Conservation (phyloP, 2,329 filamentous ascomycete species). For the Dactylellina cionopaga region DNA sequence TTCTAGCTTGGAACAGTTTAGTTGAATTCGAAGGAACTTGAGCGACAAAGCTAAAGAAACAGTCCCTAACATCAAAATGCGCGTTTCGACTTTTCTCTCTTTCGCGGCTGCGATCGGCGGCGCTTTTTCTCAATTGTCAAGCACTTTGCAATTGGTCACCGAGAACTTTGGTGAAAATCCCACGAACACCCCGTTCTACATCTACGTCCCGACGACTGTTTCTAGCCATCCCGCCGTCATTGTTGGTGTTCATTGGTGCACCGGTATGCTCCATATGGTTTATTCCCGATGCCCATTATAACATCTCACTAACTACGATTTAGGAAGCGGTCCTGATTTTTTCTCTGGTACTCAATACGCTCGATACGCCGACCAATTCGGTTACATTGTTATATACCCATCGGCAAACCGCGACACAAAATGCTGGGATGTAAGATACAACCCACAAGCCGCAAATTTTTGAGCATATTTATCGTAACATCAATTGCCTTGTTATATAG, state of each 20-base stretch:
- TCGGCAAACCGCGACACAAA: slow-evolving; percentile 55
- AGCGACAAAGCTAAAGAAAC: not conserved
- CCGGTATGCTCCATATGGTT: slow-evolving; percentile 3
- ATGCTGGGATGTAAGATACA: slow-evolving; percentile 55
- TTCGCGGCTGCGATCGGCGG: slow-evolving; percentile 11
- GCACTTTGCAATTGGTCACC: slow-evolving; percentile 28
- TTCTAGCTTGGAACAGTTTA: too few relatives aligned
- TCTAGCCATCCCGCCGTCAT: slow-evolving; percentile 21
- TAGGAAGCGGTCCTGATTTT: slow-evolving; percentile 37
- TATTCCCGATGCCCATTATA: not conserved
- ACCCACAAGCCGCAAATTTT: too few relatives aligned
- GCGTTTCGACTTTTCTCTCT: slow-evolving; percentile 23
- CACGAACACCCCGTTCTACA: slow-evolving; percentile 31
- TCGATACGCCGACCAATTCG: slow-evolving; percentile 34
- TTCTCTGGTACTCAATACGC: slow-evolving; percentile 27
- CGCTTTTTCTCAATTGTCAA: slow-evolving; percentile 31
- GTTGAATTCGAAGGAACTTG: too few relatives aligned
- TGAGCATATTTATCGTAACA: not conserved
- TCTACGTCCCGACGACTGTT: slow-evolving; percentile 31
- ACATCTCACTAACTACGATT: not conserved
- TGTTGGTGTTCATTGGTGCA: slow-evolving; percentile 43
- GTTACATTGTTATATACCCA: slow-evolving; percentile 45
- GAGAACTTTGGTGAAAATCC: slow-evolving; percentile 41
- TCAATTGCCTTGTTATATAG: not conserved
- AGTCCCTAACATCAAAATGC: slow-evolving; percentile 28